These are phyloP conservation scores for Russula vinacea DNA, from an alignment of 768 basidiomycete species.

Conservation along the genomic window DNA sequence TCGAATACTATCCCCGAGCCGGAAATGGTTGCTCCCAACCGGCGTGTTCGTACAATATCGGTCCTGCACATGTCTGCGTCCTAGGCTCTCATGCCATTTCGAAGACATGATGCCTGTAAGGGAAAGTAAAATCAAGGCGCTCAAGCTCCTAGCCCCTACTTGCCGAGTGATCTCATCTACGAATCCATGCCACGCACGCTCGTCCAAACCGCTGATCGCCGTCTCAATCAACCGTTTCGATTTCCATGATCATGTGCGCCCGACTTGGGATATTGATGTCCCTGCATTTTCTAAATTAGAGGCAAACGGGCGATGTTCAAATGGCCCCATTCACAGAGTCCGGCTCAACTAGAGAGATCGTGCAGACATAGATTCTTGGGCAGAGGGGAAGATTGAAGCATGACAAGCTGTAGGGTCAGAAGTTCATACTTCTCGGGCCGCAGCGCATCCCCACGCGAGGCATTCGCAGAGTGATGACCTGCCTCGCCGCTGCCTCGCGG, in stretches of 20 bases:
- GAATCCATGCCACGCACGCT: neutral
- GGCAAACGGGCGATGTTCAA: neutral
- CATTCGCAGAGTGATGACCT: neutral
- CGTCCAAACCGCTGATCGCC: neutral
- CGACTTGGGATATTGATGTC: neutral
- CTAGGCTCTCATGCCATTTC: neutral
- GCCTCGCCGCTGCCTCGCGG: conserved; percentile 25
- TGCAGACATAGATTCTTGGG: neutral
- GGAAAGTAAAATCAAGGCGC: neutral
- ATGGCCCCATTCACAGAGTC: neutral
- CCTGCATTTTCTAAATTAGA: neutral
- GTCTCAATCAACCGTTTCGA: neutral
- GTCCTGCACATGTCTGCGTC: neutral
- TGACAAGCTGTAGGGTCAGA: neutral
- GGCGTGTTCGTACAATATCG: neutral
- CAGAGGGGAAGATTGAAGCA: neutral
- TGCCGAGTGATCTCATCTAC: neutral
- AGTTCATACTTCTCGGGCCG: conserved; percentile 10
- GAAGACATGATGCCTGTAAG: neutral
- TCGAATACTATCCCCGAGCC: neutral
- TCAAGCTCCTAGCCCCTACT: neutral
- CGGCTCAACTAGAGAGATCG: neutral
- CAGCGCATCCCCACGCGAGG: neutral
- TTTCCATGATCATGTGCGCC: neutral
- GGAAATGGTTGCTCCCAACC: neutral